phyloP scores from a whole-genome alignment of 345 rosid species.

The Citrus trifoliata region DNA sequence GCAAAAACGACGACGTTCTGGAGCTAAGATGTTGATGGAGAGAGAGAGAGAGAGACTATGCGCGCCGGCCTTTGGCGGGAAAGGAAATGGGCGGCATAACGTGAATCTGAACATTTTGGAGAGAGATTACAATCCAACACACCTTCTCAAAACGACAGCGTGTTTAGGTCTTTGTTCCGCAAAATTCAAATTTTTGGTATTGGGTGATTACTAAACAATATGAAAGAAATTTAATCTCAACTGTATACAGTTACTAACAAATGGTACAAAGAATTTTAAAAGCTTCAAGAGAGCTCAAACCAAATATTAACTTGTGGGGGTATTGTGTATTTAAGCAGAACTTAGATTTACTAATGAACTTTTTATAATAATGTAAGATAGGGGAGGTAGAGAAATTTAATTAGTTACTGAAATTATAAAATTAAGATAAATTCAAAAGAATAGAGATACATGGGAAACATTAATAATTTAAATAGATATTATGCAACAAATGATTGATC shows the following conservation, averaged over 20 bases:
- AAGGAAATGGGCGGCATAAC: slow-evolving; percentile 2
- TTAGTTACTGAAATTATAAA: too few relatives aligned
- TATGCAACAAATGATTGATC: background rate
- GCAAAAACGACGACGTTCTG: background rate
- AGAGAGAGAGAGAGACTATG: background rate
- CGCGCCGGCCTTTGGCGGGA: slow-evolving; percentile 4
- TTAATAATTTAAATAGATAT: too few relatives aligned
- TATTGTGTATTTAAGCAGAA: too few relatives aligned
- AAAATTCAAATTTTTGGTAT: too few relatives aligned
- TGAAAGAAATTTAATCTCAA: too few relatives aligned
- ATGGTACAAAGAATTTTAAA: background rate
- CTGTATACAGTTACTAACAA: background rate
- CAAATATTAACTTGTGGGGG: too few relatives aligned
- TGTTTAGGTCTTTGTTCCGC: background rate
- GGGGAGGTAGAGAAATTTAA: too few relatives aligned
- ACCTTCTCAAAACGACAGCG: background rate
- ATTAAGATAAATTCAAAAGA: too few relatives aligned
- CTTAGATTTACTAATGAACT: too few relatives aligned
- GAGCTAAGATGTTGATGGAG: background rate
- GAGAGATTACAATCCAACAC: background rate
- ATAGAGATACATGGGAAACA: too few relatives aligned
- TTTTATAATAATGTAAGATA: too few relatives aligned
- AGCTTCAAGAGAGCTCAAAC: background rate
- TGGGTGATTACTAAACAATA: too few relatives aligned
- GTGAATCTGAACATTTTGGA: background rate